Base-by-base conservation (phyloP, 495 filamentous ascomycete genomes). In the Xylaria intraflava region DNA sequence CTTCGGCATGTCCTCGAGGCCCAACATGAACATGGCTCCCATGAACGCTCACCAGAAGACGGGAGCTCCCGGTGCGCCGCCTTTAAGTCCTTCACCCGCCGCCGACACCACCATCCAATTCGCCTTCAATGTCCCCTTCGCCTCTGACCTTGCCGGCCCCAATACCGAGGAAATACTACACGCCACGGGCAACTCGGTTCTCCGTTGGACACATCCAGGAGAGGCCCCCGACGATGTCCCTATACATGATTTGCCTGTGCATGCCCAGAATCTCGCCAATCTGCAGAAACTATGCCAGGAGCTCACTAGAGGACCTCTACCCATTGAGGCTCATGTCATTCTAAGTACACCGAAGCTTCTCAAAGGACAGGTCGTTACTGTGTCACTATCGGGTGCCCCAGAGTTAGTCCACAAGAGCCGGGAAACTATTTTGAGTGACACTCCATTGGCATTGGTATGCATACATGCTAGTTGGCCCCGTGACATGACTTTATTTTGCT, bases 111-210 rank as follows among this genome's bases (percentile, higher is more conserved):
- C 82, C 52, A 85, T 91, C 62, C 72, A 78, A 65, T 78, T 78
- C 69, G 88, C 88, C 60, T 96, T 97, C 81, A 96, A 95, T 65
- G 86, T 97, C 8, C 93, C 93, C 29, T 96, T 98, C 73, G 83
- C 88, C 51, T 94, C 89, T 43, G 87, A 90, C 59, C 81, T 96
- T 52, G 83, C 87, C 56, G 93, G 94, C 24, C 93, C 93, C 59
- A 88, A 96, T 58, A 81, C 82, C 61, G 87, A 94, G 63, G 90
- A 96, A 68, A 87, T 97, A 58, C 75, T 97, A 46, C 87, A 95
- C 71, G 90, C 90, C 56, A 94, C 83, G 54, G 78, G 82, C 51
- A 84, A 84, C 49, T 90, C 90, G 36, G 79, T 92, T 10, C 81
- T 87, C 53, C 84, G 87, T 60, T 98, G 93, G 93, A 89, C 88